Percentiles rank a stretch among this genome's conserved stretches.
Evolutionary conservation across 108 stramenopile species (phyloP).

Genomic region (Craspedostauros australis): DNA sequence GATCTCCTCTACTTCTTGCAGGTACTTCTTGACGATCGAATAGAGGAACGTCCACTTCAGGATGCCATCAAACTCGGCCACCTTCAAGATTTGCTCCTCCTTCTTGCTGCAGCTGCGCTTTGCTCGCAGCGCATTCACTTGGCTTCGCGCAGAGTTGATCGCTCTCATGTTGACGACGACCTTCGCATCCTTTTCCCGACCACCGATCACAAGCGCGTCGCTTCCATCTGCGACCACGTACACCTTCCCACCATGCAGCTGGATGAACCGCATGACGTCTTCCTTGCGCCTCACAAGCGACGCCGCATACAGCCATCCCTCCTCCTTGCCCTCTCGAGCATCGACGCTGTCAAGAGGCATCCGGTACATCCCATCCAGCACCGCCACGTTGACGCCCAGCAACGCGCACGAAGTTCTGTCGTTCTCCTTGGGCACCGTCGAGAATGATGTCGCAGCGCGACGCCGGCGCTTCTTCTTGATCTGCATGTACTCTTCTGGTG

Average conservation of each 20-base stretch:
- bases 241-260: conserved; percentile 50
- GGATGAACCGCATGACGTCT: conserved; percentile 62
- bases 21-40: conserved; percentile 31
- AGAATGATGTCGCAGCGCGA: conserved; percentile 13
- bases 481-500: conserved; percentile 44
- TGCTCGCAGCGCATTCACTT: not conserved
- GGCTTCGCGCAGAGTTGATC: conserved; percentile 16
- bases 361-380: conserved; percentile 60
- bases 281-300: conserved; percentile 27
- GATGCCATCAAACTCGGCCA: conserved; percentile 37
- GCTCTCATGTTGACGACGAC: conserved; percentile 28
- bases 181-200: conserved; percentile 26
- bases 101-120: conserved; percentile 11
- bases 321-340: conserved; percentile 45
- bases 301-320: conserved; percentile 57
- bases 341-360: conserved; percentile 42
- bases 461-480: conserved; percentile 31
- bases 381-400: conserved; percentile 45
- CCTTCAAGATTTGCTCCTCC: conserved; percentile 7
- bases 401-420: conserved; percentile 16
- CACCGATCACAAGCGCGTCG: conserved; percentile 32
- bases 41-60: conserved; percentile 71
- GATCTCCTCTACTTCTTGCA: not conserved
- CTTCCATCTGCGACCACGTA: conserved; percentile 7
- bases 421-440: conserved; percentile 20